Evolutionary conservation across 2,329 filamentous ascomycete species (phyloP).

Genomic region (Rutstroemia sp.): DNA sequence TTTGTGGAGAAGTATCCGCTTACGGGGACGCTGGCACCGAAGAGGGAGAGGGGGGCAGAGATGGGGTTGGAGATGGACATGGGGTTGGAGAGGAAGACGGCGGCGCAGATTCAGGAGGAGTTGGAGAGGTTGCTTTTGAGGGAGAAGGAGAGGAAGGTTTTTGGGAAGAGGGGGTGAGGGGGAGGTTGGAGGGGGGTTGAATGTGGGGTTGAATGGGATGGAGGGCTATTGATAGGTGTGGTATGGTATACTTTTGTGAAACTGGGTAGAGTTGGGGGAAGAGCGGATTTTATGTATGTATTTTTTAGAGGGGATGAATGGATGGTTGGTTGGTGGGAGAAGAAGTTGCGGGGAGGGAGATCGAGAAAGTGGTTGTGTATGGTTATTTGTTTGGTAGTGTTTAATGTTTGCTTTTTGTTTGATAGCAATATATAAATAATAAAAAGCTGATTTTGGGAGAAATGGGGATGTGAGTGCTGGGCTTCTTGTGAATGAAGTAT

Average conservation of each 20-base stretch:
- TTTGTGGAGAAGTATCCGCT: slow-evolving; percentile 27
- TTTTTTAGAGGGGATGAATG: background rate
- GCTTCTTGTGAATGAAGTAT: background rate
- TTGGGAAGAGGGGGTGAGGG: background rate
- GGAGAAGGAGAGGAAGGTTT: slow-evolving; percentile 10
- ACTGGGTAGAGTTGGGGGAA: background rate
- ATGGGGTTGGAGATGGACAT: background rate
- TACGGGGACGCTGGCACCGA: slow-evolving; percentile 21
- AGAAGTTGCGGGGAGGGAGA: background rate
- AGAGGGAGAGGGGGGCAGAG: background rate
- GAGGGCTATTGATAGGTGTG: background rate
- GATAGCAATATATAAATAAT: background rate
- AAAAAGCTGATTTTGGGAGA: background rate
- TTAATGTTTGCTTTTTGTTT: background rate
- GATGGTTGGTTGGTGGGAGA: too few species aligned
- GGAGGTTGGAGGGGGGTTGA: background rate
- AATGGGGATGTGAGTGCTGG: background rate
- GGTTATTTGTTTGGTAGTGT: slow-evolving; percentile 3
- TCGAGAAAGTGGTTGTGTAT: background rate
- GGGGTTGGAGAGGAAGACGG: background rate
- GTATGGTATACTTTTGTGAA: background rate
- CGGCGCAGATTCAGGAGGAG: slow-evolving; percentile 8
- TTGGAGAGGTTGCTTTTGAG: slow-evolving; percentile 8
- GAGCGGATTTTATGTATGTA: background rate
- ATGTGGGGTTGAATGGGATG: too few species aligned